Conservation (phyloP, 208 protist genomes). For the Trypanosoma cruzi region DNA sequence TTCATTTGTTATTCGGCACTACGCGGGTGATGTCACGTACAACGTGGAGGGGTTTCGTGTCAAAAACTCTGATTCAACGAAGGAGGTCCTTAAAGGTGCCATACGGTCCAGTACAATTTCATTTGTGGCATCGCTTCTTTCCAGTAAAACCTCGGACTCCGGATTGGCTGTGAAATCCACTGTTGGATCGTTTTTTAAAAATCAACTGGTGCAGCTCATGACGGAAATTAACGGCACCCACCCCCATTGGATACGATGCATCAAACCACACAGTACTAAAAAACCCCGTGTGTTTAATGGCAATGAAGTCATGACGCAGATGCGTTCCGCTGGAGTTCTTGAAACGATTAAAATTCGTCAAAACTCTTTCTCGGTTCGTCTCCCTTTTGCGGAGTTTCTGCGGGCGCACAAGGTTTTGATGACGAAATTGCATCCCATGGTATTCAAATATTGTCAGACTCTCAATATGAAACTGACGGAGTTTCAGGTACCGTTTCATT, state of each 20-base stretch:
- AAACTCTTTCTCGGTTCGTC: constrained; percentile 40
- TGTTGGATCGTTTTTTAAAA: constrained; percentile 34
- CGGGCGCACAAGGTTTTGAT: constrained; percentile 13
- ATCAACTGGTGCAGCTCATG: constrained; percentile 43
- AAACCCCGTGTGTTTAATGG: constrained; percentile 34
- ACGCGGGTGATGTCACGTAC: constrained; percentile 57
- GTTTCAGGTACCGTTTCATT: constrained; percentile 6
- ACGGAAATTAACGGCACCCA: constrained; percentile 40
- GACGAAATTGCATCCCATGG: background rate
- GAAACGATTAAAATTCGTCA: constrained; percentile 57
- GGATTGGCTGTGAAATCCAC: constrained; percentile 8
- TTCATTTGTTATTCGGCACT: constrained; percentile 47
- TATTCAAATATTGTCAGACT: background rate
- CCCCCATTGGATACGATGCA: constrained; percentile 60
- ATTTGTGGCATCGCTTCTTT: constrained; percentile 29
- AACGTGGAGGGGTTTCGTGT: constrained; percentile 33
- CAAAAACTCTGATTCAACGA: constrained; percentile 42
- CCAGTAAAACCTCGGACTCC: background rate
- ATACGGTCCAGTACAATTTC: constrained; percentile 29
- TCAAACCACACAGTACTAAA: constrained; percentile 55
- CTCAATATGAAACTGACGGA: background rate
- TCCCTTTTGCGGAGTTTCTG: constrained; percentile 41
- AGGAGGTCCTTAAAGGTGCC: constrained; percentile 34
- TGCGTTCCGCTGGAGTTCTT: constrained; percentile 50
- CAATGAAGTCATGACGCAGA: constrained; percentile 44